These are phyloP conservation scores for Ocimum tenuiflorum DNA, from an alignment of 257 asterid genomes.

Conservation along the genomic window DNA sequence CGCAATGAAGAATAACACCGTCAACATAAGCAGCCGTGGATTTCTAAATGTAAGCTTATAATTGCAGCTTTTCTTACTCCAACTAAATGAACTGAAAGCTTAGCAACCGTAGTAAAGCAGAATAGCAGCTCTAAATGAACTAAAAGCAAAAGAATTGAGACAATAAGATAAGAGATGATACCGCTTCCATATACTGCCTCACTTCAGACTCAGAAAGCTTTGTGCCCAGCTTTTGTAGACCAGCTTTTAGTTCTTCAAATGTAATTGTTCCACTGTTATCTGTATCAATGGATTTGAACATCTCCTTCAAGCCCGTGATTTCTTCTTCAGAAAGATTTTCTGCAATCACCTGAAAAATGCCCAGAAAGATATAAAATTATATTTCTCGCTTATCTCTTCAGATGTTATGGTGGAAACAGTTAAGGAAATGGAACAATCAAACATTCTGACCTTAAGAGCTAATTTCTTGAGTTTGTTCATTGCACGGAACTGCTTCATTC, in stretches of 20 bases:
- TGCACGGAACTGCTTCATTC: constrained; percentile 96
- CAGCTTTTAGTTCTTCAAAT: constrained; percentile 84
- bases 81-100: background rate
- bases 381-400: background rate
- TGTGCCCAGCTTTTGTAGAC: constrained; percentile 83
- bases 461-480: constrained; percentile 97
- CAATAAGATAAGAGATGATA: constrained; percentile 23
- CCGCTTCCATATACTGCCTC: constrained; percentile 95
- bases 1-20: too few relatives aligned
- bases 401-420: background rate
- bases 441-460: constrained; percentile 66
- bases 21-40: background rate
- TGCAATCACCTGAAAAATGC: constrained; percentile 66
- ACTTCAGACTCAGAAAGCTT: constrained; percentile 90
- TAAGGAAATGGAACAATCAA: background rate
- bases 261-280: constrained; percentile 91
- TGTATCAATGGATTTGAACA: constrained; percentile 92
- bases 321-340: constrained; percentile 94
- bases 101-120: background rate
- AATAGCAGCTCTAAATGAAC: background rate
- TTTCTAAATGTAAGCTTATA: too few relatives aligned
- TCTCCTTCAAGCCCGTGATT: constrained; percentile 91
- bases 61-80: too few relatives aligned
- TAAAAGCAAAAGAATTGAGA: background rate
- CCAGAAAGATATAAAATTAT: background rate